phyloP scores from a whole-genome alignment of 2,329 filamentous ascomycete species.

The Conoideocrella luteorostrata region DNA sequence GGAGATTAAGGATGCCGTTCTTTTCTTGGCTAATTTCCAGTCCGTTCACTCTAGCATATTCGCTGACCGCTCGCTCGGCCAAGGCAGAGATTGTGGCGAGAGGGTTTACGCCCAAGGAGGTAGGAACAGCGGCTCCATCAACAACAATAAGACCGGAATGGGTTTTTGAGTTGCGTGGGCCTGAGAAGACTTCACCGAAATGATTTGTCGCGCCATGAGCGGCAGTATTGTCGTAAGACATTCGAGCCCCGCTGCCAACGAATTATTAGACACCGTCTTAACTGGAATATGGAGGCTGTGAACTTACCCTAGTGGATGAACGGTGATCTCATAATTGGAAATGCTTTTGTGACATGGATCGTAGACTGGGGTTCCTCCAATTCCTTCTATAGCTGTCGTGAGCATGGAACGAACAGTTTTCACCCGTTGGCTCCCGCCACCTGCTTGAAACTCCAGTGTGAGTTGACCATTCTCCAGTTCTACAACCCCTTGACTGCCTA shows the following conservation, averaged over 20 bases:
- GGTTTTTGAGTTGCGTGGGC: conserved; percentile 39
- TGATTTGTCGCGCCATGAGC: conserved; percentile 55
- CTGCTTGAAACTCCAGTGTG: conserved; percentile 52
- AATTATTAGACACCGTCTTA: not conserved
- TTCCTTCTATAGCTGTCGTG: conserved; percentile 45
- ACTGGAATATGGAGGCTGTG: not conserved
- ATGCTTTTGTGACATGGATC: conserved; percentile 53
- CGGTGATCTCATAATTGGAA: conserved; percentile 52
- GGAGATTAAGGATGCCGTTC: conserved; percentile 47
- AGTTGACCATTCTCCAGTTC: conserved; percentile 54
- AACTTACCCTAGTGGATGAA: conserved; percentile 52
- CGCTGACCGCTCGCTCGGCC: conserved; percentile 55
- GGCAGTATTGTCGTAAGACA: conserved; percentile 53
- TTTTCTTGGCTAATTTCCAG: conserved; percentile 39
- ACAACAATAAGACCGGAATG: conserved; percentile 54
- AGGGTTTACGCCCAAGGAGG: conserved; percentile 59
- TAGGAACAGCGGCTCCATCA: conserved; percentile 56
- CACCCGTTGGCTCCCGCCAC: conserved; percentile 49
- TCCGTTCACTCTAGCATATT: conserved; percentile 33
- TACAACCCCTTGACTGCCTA: conserved; percentile 52
- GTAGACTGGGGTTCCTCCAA: conserved; percentile 54
- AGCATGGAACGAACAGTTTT: conserved; percentile 46
- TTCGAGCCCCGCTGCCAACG: conserved; percentile 48
- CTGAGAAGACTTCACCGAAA: conserved; percentile 52
- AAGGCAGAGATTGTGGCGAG: conserved; percentile 64